These are phyloP conservation scores for Microthyrium microscopicum DNA, from an alignment of 2,329 filamentous ascomycete species.

Conservation along the genomic window DNA sequence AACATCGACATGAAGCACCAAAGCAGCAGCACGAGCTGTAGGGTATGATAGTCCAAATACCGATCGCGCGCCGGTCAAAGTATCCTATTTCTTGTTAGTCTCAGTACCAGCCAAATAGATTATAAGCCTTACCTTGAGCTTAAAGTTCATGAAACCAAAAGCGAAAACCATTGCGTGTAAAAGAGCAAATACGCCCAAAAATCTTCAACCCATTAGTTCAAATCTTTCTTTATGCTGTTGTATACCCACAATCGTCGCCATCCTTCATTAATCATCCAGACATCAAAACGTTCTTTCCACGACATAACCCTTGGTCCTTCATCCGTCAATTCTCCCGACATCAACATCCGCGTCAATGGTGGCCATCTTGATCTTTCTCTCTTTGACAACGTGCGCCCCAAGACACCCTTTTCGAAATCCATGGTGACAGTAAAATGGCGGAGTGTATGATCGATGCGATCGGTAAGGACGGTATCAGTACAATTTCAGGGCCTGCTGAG, in stretches of 20 bases:
- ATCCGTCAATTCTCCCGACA: constrained; percentile 67
- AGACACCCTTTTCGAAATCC: too few species aligned
- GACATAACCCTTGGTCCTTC: constrained; percentile 53
- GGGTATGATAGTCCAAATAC: constrained; percentile 62
- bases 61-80: constrained; percentile 45
- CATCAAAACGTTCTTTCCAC: constrained; percentile 55
- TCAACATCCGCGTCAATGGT: constrained; percentile 63
- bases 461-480: too few species aligned
- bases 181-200: constrained; percentile 59
- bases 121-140: constrained; percentile 38
- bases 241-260: constrained; percentile 57
- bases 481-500: too few species aligned
- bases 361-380: constrained; percentile 65
- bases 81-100: constrained; percentile 29
- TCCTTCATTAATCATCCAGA: constrained; percentile 83
- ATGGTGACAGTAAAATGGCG: too few species aligned
- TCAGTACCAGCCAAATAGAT: constrained; percentile 1
- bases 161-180: constrained; percentile 62
- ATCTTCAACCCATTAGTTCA: constrained; percentile 32
- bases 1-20: constrained; percentile 69
- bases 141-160: constrained; percentile 67
- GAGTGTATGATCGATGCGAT: too few species aligned
- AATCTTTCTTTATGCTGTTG: background rate
- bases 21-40: constrained; percentile 57
- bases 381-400: constrained; percentile 16